Base-by-base conservation (phyloP, 495 filamentous ascomycete species). In the Aspergillus leporis region DNA sequence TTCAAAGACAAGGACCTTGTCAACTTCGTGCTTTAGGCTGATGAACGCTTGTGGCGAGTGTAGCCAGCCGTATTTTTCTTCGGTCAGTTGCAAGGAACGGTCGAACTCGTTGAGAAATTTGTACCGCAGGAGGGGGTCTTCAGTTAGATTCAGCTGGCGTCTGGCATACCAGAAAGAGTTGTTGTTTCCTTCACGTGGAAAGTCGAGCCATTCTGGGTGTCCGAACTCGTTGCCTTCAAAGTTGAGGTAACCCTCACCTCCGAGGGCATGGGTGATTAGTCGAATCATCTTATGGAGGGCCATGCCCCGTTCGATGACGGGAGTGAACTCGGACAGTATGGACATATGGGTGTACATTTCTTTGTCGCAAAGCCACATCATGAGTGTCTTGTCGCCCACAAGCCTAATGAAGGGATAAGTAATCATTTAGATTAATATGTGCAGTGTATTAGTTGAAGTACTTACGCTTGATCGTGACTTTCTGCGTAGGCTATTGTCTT, bases 161-260 rank as follows among this genome's bases (percentile, higher is more conserved):
- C 94, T 87, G 2, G 94, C 94, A 72, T 98, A 98, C 87, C 92
- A 94, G 85, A 90, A 98, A 61, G 89, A 93, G 73, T 98, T 97
- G 67, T 88, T 76, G 81, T 98, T 98, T 48, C 95, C 94, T 60
- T 83, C 92, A 31, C 94, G 89, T 12, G 94, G 94, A 75, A 98
- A 98, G 72, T 98, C 94, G 55, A 98, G 91, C 94, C 94, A 98
- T 78, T 98, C 94, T 0, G 94, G 94, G 72, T 98, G 94, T 1
- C 94, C 94, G 72, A 98, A 98, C 72, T 98, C 94, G 74, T 98
- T 98, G 60, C 93, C 94, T 74, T 96, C 92, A 66, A 98, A 98
- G 77, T 97, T 98, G 53, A 98, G 91, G 66, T 95, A 98, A 40
- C 93, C 94, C 74, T 98, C 94, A 61, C 94, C 94, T 51, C 95